Evolutionary conservation across 257 asterid genomes (phyloP), one percentile per base, ranked within the genome.

Genomic region (Lithospermum erythrorhizon): DNA sequence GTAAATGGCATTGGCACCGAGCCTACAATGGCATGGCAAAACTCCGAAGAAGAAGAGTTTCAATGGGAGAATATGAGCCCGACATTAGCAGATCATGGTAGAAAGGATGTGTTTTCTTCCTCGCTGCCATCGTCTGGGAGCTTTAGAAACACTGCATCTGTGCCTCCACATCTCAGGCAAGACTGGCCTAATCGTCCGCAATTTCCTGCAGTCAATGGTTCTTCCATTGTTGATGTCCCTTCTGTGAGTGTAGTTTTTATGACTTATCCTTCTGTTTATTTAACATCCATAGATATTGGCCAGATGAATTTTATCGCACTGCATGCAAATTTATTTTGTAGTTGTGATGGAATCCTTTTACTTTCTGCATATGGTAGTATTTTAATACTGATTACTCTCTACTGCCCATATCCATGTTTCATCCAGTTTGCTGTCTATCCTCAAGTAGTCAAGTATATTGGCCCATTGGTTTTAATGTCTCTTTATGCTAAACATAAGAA

Each of bases 31-130:
- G 52, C 89, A 47, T 93, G 98, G 98, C 90, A 79, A 79, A 83
- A 83, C 71, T 80, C 91, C 5, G 97, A 89, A 78, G 99, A 89
- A 83, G 97, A 89, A 76, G 99, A 93, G 71, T 93, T 89, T 61
- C 84, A 93, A 62, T 93, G 99, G 99, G 82, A 89, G 74, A 91
- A 83, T 68, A 83, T 87, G 91, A 73, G 86, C 60, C 87, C 96
- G 27, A 69, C 82, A 61, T 62, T 77, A 58, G 78, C 79, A 53
- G 90, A 83, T 65, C 69, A 70, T 54, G 66, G 76, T 68, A 85
- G 72, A 16, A 79, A 74, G 67, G 86, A 87, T 63, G 57, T 58
- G 13, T 58, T 69, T 65, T 64, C 85, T 45, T 69, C 94, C 48
- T 65, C 77, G 59, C 64, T 75, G 56, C 83, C 67, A 24, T 75